Conservation (phyloP, 352 stramenopile genomes). For the Phytophthora megakarya region DNA sequence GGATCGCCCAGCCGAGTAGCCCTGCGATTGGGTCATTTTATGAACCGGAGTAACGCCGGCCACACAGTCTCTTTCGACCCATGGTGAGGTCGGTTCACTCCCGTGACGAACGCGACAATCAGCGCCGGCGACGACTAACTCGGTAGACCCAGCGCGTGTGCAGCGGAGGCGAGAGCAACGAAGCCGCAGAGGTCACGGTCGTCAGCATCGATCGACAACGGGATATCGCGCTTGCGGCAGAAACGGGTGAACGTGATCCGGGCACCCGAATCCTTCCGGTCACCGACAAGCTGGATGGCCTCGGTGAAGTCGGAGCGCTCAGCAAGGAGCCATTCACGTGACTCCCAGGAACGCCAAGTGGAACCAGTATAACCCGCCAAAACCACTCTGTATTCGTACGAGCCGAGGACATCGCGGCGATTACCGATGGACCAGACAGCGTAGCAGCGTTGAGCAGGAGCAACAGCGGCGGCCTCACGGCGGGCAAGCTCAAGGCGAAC, state of each 20-base stretch:
- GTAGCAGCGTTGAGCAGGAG: background rate
- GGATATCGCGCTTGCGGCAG: background rate
- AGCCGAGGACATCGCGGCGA: background rate
- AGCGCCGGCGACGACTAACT: background rate
- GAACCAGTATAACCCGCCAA: background rate
- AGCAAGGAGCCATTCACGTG: background rate
- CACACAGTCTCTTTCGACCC: background rate
- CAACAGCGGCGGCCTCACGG: background rate
- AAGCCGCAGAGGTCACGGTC: background rate
- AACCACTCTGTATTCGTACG: background rate
- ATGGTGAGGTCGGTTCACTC: background rate
- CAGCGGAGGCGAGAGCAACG: background rate
- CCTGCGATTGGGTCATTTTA: background rate
- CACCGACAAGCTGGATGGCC: background rate
- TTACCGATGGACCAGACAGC: background rate
- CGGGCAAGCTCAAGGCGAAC: background rate
- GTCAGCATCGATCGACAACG: background rate
- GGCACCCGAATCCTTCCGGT: background rate
- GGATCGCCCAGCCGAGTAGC: background rate
- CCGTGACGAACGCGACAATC: background rate
- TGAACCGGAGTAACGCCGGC: background rate
- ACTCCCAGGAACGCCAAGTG: background rate
- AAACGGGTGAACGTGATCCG: background rate
- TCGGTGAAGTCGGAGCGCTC: background rate
- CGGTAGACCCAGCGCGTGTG: background rate